Conservation (phyloP, 805 yeast species). For the Pichia deserticola region DNA sequence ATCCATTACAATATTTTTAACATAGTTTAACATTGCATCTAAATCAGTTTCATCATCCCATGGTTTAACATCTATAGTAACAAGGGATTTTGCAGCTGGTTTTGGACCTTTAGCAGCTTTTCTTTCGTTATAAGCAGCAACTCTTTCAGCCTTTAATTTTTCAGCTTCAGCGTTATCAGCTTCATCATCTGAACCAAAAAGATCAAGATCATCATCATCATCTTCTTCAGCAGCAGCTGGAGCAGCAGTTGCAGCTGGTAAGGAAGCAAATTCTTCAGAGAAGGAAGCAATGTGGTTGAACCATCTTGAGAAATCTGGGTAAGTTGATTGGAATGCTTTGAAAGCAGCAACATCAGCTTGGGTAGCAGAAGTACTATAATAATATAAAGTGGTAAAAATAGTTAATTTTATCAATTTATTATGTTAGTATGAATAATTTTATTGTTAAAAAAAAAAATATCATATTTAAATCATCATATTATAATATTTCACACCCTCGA, state of each 20-base stretch:
- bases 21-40: conserved; percentile 80
- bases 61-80: conserved; percentile 97
- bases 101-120: conserved; percentile 96
- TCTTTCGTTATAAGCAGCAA: conserved; percentile 96
- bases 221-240: conserved; percentile 46
- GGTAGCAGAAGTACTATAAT: conserved; percentile 70
- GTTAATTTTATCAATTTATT: neutral
- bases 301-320: conserved; percentile 97
- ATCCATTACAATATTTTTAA: conserved; percentile 76
- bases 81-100: conserved; percentile 97
- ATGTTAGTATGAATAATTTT: no score
- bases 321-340: conserved; percentile 88
- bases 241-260: conserved; percentile 74
- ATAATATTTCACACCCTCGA: no score
- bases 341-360: conserved; percentile 93
- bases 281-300: conserved; percentile 95
- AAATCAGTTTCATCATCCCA: conserved; percentile 99
- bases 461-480: no score
- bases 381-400: conserved; percentile 7
- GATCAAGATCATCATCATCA: conserved; percentile 88
- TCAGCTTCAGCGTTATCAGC: conserved; percentile 97
- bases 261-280: conserved; percentile 72
- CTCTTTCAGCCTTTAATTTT: conserved; percentile 93
- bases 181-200: conserved; percentile 90
- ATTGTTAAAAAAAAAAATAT: no score